Conservation (phyloP, 2,329 filamentous ascomycete genomes). For the Hypomyces rosellus region DNA sequence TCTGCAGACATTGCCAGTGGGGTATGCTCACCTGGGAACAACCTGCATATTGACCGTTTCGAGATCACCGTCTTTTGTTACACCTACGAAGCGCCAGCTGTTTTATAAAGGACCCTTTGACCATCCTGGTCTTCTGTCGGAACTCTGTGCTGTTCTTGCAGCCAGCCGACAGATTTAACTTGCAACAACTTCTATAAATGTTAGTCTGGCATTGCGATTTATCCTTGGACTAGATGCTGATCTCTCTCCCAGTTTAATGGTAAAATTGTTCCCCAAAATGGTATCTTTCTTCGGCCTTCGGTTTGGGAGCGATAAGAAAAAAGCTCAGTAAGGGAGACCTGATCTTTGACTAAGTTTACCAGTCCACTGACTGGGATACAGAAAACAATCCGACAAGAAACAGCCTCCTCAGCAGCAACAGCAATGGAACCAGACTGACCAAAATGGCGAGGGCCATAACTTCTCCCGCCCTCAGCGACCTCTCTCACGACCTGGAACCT, state of each 20-base stretch:
- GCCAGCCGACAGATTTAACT: no score
- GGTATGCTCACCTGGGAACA: no score
- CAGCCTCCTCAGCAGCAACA: conserved; percentile 11
- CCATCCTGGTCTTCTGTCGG: no score
- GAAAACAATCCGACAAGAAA: conserved; percentile 18
- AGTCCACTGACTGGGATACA: conserved; percentile 3
- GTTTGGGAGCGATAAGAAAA: conserved; percentile 51
- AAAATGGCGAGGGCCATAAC: conserved; percentile 30
- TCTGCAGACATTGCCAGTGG: no score
- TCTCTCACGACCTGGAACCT: conserved; percentile 35
- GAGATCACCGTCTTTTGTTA: no score
- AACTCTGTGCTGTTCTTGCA: no score
- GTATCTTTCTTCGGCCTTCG: conserved; percentile 55
- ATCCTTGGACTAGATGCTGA: not conserved
- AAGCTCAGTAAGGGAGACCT: conserved; percentile 37
- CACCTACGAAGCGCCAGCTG: no score
- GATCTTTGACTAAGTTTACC: not conserved
- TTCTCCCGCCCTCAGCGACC: conserved; percentile 29
- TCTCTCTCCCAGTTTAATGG: no score
- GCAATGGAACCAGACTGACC: conserved; percentile 27
- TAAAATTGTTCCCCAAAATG: conserved; percentile 31
- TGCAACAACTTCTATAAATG: no score
- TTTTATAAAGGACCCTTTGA: no score
- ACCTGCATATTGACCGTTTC: no score
- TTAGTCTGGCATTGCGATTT: no score